phyloP scores from a whole-genome alignment of 2,329 filamentous ascomycete genomes.

The Aureobasidium sp. region DNA sequence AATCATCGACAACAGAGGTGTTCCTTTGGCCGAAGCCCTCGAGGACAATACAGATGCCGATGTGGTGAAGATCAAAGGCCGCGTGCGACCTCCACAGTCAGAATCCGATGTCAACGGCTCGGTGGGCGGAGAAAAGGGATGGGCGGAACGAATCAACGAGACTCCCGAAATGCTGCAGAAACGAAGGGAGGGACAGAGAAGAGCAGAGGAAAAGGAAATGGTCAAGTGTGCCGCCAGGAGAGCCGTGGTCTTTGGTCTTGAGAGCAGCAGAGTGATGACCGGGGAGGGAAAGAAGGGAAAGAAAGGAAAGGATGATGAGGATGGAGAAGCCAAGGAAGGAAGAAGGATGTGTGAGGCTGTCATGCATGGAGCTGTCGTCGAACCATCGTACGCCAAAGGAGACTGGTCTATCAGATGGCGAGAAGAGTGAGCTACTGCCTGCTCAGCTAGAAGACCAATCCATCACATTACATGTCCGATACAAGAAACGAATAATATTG shows the following conservation, averaged over 20 bases:
- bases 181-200: conserved; percentile 43
- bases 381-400: conserved; percentile 55
- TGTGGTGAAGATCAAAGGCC: conserved; percentile 17
- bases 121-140: conserved; percentile 49
- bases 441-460: not conserved
- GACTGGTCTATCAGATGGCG: conserved; percentile 55
- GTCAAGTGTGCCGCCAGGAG: conserved; percentile 57
- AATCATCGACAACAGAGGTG: not conserved
- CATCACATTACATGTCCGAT: too few relatives aligned
- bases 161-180: conserved; percentile 45
- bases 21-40: not conserved
- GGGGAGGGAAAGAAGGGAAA: conserved; percentile 18
- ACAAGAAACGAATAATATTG: too few relatives aligned
- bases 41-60: conserved; percentile 15
- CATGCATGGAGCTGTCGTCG: conserved; percentile 52
- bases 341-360: conserved; percentile 50
- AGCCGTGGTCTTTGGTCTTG: conserved; percentile 50
- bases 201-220: conserved; percentile 49
- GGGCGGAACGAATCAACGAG: conserved; percentile 47
- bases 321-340: conserved; percentile 19
- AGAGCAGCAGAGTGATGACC: conserved; percentile 20
- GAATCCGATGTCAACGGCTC: conserved; percentile 50
- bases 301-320: conserved; percentile 20
- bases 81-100: conserved; percentile 33
- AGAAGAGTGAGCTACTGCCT: conserved; percentile 29